Evolutionary conservation across 805 yeast genomes (phyloP), one percentile per base, ranked within the genome.

Genomic region (Saccharomycopsis sp.): DNA sequence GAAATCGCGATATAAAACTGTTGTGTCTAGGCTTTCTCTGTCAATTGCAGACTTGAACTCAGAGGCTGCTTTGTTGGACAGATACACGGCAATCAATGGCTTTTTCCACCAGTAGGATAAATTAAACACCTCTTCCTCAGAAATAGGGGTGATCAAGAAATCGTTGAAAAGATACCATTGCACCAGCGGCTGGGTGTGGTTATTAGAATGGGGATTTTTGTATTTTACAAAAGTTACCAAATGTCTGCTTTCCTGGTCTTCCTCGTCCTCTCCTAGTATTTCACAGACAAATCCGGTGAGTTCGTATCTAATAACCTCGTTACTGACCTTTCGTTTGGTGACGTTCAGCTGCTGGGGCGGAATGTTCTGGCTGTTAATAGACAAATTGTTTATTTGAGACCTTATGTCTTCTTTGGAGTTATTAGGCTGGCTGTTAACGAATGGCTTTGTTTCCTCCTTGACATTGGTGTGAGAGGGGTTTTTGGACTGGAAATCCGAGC

Each of bases 101-200:
- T 81, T 81, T 68, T 94, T 94, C 97, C 97, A 91, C 74, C 85
- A 76, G 53, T 78, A 76, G 0, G 83, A 73, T 52, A 90, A 71
- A 67, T 90, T 82, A 52, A 91, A 75, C 0, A 88, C 97, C 64
- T 94, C 97, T 14, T 78, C 79, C 64, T 85, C 89, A 1, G 85
- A 77, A 0, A 94, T 77, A 23, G 83, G 84, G 64, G 82, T 80
- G 15, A 91, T 98, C 62, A 94, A 73, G 70, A 92, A 94, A 70
- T 94, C 98, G 67, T 94, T 94, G 69, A 94, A 90, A 67, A 94
- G 69, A 66, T 78, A 82, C 99, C 99, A 94, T 34, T 68, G 57
- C 12, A 12, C 5, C 16, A 61, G 64, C 67, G 55, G 53, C 46
- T 63, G 68, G 54, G 70, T 71, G 2, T 52, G 57, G 12, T 51